Evolutionary conservation across 2,329 filamentous ascomycete species (phyloP).

Genomic region (Fusarium incarnatum): DNA sequence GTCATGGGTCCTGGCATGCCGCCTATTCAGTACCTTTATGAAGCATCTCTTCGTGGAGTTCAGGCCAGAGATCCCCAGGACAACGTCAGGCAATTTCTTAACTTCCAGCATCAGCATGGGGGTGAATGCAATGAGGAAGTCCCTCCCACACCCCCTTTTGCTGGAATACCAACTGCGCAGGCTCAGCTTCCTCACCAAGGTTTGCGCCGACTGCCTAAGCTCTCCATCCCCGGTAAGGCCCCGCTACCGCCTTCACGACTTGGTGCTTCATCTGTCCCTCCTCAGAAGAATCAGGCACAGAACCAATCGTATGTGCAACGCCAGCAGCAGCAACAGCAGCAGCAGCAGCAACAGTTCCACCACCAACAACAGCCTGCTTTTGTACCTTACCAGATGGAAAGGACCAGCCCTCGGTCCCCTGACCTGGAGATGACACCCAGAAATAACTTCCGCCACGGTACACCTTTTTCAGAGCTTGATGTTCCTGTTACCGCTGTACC

Average conservation of each 20-base stretch:
- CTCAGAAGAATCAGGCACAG: slow-evolving; percentile 44
- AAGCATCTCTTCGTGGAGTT: slow-evolving; percentile 76
- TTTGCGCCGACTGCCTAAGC: slow-evolving; percentile 70
- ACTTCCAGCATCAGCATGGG: slow-evolving; percentile 74
- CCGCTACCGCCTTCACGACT: slow-evolving; percentile 45
- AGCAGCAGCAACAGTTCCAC: slow-evolving; percentile 9
- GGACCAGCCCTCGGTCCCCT: slow-evolving; percentile 62
- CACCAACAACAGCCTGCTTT: slow-evolving; percentile 50
- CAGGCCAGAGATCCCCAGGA: slow-evolving; percentile 85
- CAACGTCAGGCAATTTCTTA: slow-evolving; percentile 90
- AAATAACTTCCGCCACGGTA: slow-evolving; percentile 80
- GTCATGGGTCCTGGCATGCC: slow-evolving; percentile 79
- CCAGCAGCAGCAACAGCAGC: slow-evolving; percentile 13
- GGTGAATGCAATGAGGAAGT: slow-evolving; percentile 63
- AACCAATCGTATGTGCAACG: slow-evolving; percentile 40
- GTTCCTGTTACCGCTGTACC: slow-evolving; percentile 82
- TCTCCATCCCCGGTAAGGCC: slow-evolving; percentile 65
- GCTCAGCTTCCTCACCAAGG: slow-evolving; percentile 63
- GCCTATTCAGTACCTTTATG: slow-evolving; percentile 76
- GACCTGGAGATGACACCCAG: slow-evolving; percentile 65
- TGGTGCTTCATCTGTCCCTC: slow-evolving; percentile 46
- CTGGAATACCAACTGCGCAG: slow-evolving; percentile 61
- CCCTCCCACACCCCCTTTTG: slow-evolving; percentile 77
- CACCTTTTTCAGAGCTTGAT: slow-evolving; percentile 91
- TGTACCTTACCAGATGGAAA: slow-evolving; percentile 65